Conservation (phyloP, 1,139 yeast species). For the Saccharomycopsis crataegensis region DNA sequence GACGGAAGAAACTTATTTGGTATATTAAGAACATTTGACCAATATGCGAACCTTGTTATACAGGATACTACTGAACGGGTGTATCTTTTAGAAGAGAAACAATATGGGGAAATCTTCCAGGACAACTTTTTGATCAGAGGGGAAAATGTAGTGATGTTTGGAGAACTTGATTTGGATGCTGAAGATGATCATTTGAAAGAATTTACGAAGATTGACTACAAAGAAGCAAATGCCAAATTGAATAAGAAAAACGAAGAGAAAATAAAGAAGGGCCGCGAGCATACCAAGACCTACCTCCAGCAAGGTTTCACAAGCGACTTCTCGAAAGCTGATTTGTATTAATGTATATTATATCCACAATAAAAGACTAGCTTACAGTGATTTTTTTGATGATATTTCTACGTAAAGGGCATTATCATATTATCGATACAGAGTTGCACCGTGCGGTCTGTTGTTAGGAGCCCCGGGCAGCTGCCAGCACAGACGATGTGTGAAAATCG, state of each 20-base stretch:
- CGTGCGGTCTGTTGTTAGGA: no score
- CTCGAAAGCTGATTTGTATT: constrained; percentile 17
- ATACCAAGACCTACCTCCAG: constrained; percentile 40
- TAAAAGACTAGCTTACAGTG: not conserved
- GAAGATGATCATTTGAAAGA: constrained; percentile 66
- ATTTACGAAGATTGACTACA: constrained; percentile 52
- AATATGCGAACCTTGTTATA: constrained; percentile 84
- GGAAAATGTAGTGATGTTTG: constrained; percentile 93
- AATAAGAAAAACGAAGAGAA: constrained; percentile 31
- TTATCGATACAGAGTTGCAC: not conserved
- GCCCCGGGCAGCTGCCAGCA: no score
- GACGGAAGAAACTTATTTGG: constrained; percentile 91
- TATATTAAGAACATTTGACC: constrained; percentile 90
- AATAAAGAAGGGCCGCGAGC: constrained; percentile 39
- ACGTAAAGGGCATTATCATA: not conserved
- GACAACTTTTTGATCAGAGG: constrained; percentile 92
- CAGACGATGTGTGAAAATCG: no score
- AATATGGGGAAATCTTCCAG: constrained; percentile 67
- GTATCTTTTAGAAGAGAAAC: constrained; percentile 44
- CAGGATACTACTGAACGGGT: constrained; percentile 89
- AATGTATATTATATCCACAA: not conserved
- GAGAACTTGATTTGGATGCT: constrained; percentile 84
- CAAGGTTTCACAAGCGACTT: constrained; percentile 55
- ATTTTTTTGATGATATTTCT: not conserved
- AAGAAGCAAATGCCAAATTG: constrained; percentile 47